A percentile compares a stretch with the other conserved stretches of the same genome.
Evolutionary conservation across 768 basidiomycete genomes (phyloP).

Genomic region (Boletus rubroflammeus): DNA sequence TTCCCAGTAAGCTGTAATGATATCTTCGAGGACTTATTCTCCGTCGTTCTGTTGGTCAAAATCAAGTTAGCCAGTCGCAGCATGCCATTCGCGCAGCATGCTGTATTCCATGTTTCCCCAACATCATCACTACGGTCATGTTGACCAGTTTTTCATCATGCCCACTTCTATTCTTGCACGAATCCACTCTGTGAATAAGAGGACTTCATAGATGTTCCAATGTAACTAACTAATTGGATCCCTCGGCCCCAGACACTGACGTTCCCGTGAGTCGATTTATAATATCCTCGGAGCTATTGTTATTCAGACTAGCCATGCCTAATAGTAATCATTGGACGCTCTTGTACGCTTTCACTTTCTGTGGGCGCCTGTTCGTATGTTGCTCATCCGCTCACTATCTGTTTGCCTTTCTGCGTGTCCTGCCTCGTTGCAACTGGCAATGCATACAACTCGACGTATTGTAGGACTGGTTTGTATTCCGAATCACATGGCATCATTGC

Average conservation of each 20-base stretch:
- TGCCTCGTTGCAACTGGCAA: not conserved
- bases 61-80: not conserved
- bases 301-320: not conserved
- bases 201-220: not conserved
- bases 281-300: not conserved
- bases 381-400: not conserved
- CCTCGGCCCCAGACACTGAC: conserved; percentile 60
- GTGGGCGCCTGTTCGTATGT: not conserved
- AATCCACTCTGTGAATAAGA: not conserved
- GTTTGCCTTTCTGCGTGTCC: not conserved
- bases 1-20: conserved; percentile 62
- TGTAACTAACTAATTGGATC: conserved; percentile 2
- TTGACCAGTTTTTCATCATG: not conserved
- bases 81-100: not conserved
- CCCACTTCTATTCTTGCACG: not conserved
- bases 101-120: not conserved
- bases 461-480: conserved; percentile 80
- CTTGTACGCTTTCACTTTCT: conserved; percentile 49
- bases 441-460: not conserved
- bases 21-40: not conserved
- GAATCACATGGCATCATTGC: conserved; percentile 88
- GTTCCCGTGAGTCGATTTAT: conserved; percentile 67
- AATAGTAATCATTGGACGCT: conserved; percentile 83
- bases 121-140: not conserved
- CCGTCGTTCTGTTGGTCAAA: not conserved